Base-by-base conservation (phyloP, 1,284 basidiomycete species). In the Kwoniella shivajii region DNA sequence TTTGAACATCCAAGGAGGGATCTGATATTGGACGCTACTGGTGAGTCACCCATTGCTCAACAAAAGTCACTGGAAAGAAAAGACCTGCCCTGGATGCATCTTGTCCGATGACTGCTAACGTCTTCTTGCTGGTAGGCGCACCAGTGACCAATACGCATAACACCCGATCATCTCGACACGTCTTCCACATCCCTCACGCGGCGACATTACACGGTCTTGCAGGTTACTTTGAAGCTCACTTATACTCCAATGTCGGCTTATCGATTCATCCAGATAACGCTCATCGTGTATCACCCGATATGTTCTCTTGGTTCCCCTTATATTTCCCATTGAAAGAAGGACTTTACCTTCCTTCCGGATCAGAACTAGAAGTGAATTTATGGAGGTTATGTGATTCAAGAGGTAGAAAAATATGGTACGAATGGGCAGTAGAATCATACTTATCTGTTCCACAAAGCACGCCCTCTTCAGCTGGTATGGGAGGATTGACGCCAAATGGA, bases 301-400 rank as follows among this genome's bases (percentile, higher is more conserved):
- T 99, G 95, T 82, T 98, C 59, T 95, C 91, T 69, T 99, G 96
- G 96, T 99, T 99, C 81, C 96, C 96, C 0, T 81, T 98, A 31
- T 97, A 92, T 80, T 96, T 99, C 78, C 95, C 95, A 1, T 85
- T 94, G 72, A 89, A 87, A 87, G 90, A 95, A 66, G 92, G 95
- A 1, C 78, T 99, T 6, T 98, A 97, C 73, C 83, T 99, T 0
- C 95, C 96, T 11, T 88, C 88, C 58, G 88, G 90, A 67, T 88
- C 90, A 24, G 95, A 99, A 76, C 80, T 99, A 16, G 89, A 92
- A 55, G 90, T 98, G 9, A 89, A 90, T 50, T 85, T 99, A 50
- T 99, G 96, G 95, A 86, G 96, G 29, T 79, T 97, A 56, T 93
- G 92, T 1, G 89, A 89, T 73, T 83, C 87, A 59, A 84, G 86